These are phyloP conservation scores for Diplodia seriata DNA, from an alignment of 2,329 filamentous ascomycete species.

Conservation along the genomic window DNA sequence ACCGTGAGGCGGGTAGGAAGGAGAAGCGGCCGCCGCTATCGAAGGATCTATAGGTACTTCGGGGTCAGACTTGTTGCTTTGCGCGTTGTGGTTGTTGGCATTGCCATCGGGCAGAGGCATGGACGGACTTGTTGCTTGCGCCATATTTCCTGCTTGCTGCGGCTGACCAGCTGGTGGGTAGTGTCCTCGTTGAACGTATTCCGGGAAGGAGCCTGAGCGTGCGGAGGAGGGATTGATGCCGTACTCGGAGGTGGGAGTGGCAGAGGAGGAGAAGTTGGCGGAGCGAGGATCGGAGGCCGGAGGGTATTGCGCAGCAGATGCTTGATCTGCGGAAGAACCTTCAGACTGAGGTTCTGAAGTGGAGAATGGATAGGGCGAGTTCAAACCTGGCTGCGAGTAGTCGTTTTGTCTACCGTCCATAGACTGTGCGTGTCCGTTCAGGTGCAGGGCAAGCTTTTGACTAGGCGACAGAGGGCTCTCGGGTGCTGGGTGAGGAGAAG, in stretches of 20 bases:
- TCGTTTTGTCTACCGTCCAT: conserved; percentile 62
- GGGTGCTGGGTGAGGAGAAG: conserved; percentile 49
- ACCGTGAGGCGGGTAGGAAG: conserved; percentile 80
- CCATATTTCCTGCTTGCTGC: conserved; percentile 87
- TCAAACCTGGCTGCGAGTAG: conserved; percentile 63
- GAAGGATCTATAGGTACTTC: conserved; percentile 99
- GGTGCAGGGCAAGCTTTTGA: conserved; percentile 49
- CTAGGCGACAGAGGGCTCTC: conserved; percentile 51
- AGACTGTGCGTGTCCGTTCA: conserved; percentile 53
- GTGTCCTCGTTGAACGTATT: conserved; percentile 85
- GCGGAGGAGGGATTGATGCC: conserved; percentile 75
- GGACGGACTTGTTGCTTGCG: conserved; percentile 99
- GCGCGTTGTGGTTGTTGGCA: conserved; percentile 71
- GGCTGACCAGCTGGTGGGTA: conserved; percentile 76
- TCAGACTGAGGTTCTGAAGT: conserved; percentile 72
- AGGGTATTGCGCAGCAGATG: conserved; percentile 89
- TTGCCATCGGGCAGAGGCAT: conserved; percentile 82
- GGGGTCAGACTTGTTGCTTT: conserved; percentile 88
- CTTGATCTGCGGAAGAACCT: conserved; percentile 84
- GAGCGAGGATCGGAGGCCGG: conserved; percentile 80
- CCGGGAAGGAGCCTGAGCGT: conserved; percentile 83
- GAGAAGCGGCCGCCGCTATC: conserved; percentile 90
- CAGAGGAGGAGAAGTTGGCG: conserved; percentile 74
- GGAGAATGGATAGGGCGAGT: conserved; percentile 61
- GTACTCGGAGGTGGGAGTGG: conserved; percentile 90